phyloP scores from a whole-genome alignment of 2,329 filamentous ascomycete genomes.

The Botryotinia calthae region DNA sequence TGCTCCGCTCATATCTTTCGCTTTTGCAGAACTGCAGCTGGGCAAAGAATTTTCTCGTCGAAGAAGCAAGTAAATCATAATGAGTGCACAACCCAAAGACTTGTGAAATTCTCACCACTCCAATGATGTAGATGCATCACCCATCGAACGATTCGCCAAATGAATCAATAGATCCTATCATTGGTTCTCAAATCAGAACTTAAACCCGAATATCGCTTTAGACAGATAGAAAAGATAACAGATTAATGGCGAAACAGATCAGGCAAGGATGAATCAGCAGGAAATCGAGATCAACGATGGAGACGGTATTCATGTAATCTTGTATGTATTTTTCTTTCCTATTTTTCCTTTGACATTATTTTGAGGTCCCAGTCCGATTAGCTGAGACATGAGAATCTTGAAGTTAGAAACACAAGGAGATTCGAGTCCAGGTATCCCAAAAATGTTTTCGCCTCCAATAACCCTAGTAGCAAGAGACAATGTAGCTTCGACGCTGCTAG shows the following conservation, averaged over 20 bases:
- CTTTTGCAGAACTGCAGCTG: slow-evolving; percentile 1
- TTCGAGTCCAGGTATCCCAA: slow-evolving; percentile 18
- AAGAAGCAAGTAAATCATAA: slow-evolving; percentile 4
- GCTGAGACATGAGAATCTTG: not conserved
- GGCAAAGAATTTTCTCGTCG: not conserved
- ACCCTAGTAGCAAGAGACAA: not conserved
- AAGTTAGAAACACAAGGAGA: slow-evolving; percentile 3
- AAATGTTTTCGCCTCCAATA: not conserved
- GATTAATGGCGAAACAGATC: not conserved
- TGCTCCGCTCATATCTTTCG: not conserved
- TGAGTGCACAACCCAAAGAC: not conserved
- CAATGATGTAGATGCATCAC: not conserved
- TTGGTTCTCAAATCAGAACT: not conserved
- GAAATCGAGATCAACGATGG: not conserved
- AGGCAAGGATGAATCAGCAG: not conserved
- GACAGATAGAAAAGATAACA: not conserved
- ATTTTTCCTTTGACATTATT: slow-evolving; percentile 2
- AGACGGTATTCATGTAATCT: not conserved
- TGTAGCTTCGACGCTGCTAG: slow-evolving; percentile 1
- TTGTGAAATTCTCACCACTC: not conserved
- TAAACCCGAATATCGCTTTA: not conserved
- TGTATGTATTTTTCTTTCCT: slow-evolving; percentile 12
- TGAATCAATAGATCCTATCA: not conserved
- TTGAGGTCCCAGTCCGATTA: not conserved
- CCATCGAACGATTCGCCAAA: not conserved